These are phyloP conservation scores for Waltergamsia citrina DNA, from an alignment of 2,329 filamentous ascomycete species.

Conservation along the genomic window DNA sequence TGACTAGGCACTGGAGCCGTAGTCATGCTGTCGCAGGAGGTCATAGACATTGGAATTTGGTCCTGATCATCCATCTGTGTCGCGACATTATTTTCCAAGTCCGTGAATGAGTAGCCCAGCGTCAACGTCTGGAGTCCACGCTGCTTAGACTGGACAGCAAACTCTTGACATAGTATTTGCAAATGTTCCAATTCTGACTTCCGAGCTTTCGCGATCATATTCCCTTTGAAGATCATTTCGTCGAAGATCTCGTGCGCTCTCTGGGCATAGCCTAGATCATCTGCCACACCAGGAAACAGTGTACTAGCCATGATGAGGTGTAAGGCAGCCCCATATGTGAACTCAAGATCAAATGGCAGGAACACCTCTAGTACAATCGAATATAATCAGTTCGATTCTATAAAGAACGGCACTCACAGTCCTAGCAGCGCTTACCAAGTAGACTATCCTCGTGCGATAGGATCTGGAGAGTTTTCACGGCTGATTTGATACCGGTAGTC, in stretches of 20 bases:
- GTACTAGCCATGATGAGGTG: constrained; percentile 25
- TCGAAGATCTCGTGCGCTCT: constrained; percentile 18
- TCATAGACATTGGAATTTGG: neutral
- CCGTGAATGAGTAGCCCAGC: constrained; percentile 4
- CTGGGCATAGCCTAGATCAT: constrained; percentile 12
- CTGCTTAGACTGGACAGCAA: constrained; percentile 12
- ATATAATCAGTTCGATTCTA: neutral
- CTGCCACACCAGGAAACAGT: constrained; percentile 19
- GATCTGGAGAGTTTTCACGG: constrained; percentile 26
- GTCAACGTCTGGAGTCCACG: constrained; percentile 15
- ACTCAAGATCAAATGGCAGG: constrained; percentile 26
- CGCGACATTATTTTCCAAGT: neutral
- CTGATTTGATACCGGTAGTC: constrained; percentile 29
- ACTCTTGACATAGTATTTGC: constrained; percentile 16
- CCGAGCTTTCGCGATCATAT: constrained; percentile 18
- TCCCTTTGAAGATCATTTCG: constrained; percentile 21
- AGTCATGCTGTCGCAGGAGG: neutral
- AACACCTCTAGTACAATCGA: constrained; percentile 19
- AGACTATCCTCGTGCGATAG: constrained; percentile 22
- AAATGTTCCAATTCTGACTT: constrained; percentile 21
- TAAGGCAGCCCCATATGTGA: constrained; percentile 21
- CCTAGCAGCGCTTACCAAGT: constrained; percentile 16
- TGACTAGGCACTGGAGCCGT: constrained; percentile 6
- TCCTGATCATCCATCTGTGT: constrained; percentile 1
- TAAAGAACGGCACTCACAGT: too few relatives aligned